These are phyloP conservation scores for Nemophila menziesii DNA, from an alignment of 257 asterid species.

Conservation along the genomic window DNA sequence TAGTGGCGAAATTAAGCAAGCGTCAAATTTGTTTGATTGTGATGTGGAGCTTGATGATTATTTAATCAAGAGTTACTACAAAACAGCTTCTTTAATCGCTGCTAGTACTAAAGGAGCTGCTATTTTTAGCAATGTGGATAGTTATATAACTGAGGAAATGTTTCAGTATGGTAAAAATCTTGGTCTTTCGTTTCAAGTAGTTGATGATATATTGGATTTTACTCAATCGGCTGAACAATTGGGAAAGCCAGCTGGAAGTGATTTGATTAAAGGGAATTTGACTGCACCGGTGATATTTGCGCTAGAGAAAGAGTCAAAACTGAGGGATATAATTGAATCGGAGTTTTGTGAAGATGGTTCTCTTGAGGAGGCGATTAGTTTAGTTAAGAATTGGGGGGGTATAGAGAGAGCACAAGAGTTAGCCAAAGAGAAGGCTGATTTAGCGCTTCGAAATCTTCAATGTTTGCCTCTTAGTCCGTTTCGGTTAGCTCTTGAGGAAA, in stretches of 20 bases:
- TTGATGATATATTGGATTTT: constrained; percentile 80
- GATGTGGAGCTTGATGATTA: constrained; percentile 76
- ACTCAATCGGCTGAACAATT: constrained; percentile 87
- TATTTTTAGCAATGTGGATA: constrained; percentile 60
- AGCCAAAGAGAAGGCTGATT: constrained; percentile 64
- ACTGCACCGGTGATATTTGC: constrained; percentile 89
- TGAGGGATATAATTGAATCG: constrained; percentile 68
- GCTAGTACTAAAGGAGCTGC: constrained; percentile 94
- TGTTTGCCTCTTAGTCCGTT: constrained; percentile 57
- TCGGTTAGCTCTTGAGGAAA: constrained; percentile 45
- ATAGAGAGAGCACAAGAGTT: constrained; percentile 60
- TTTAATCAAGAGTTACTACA: constrained; percentile 80
- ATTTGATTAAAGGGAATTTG: constrained; percentile 67
- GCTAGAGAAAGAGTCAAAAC: constrained; percentile 46
- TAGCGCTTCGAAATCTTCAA: constrained; percentile 46
- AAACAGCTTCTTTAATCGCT: constrained; percentile 86
- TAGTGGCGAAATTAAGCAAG: constrained; percentile 96
- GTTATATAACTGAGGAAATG: constrained; percentile 52
- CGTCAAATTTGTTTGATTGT: constrained; percentile 74
- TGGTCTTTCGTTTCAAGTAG: constrained; percentile 83
- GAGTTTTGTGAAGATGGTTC: constrained; percentile 73
- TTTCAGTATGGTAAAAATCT: constrained; percentile 82
- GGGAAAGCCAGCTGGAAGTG: constrained; percentile 92
- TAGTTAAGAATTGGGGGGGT: constrained; percentile 63
- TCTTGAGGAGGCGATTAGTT: constrained; percentile 61